phyloP scores from a whole-genome alignment of 306 rosid genomes.

The Dryas alaskensis region DNA sequence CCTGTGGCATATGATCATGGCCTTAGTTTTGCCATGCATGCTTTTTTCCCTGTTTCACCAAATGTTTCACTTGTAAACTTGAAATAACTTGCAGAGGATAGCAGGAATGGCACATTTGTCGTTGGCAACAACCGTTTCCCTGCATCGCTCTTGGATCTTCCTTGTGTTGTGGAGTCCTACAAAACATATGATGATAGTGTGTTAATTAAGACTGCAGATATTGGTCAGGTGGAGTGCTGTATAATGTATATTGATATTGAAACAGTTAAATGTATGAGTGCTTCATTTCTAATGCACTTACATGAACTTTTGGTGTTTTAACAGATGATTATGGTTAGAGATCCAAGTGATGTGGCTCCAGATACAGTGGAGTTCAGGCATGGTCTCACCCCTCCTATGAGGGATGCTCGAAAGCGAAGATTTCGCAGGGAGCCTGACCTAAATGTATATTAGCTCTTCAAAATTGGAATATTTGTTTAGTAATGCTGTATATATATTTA shows the following conservation, averaged over 20 bases:
- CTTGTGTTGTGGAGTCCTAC: constrained; percentile 71
- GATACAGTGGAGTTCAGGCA: constrained; percentile 76
- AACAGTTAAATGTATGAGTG: not conserved
- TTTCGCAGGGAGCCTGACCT: constrained; percentile 94
- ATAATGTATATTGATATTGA: not conserved
- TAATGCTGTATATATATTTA: not conserved
- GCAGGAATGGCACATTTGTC: constrained; percentile 54
- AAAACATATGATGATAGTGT: constrained; percentile 84
- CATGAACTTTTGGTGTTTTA: constrained; percentile 9
- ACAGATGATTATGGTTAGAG: constrained; percentile 75
- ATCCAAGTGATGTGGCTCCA: constrained; percentile 52
- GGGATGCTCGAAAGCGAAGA: constrained; percentile 93
- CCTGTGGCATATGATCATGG: not conserved
- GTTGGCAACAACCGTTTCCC: constrained; percentile 70
- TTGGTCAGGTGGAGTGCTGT: constrained; percentile 51
- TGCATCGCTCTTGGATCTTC: constrained; percentile 83
- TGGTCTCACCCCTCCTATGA: constrained; percentile 95
- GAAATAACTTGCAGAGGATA: constrained; percentile 46
- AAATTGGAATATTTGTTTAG: not conserved
- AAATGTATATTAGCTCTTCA: constrained; percentile 45
- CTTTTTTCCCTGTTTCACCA: not conserved
- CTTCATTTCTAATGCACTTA: constrained; percentile 15
- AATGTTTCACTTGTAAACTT: not conserved
- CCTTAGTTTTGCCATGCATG: no score
- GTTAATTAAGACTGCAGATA: constrained; percentile 67